Conservation (phyloP, 192 early-diverging fungal species). For the Umbelopsis ramanniana region DNA sequence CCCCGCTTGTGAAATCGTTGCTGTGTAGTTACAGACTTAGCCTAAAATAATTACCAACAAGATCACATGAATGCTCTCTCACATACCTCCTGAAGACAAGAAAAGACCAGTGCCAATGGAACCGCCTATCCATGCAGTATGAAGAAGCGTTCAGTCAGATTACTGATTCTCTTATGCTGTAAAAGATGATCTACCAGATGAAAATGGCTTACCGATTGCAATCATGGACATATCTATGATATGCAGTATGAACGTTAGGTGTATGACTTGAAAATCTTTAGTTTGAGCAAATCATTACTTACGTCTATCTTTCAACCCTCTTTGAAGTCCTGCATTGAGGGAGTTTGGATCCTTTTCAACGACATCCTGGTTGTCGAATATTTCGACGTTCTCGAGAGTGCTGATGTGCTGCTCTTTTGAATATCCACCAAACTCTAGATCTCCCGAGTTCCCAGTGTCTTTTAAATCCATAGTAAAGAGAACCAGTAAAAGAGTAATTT, state of each 20-base stretch:
- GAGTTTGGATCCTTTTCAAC: constrained; percentile 15
- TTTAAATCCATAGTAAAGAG: neutral
- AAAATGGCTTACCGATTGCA: constrained; percentile 6
- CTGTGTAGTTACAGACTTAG: neutral
- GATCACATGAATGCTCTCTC: neutral
- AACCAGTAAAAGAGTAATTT: no score
- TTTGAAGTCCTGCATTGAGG: constrained; percentile 13
- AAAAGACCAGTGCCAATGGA: constrained; percentile 50
- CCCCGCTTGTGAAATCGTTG: constrained; percentile 48
- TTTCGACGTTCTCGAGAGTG: neutral
- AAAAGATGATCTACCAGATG: neutral
- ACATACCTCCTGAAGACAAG: constrained; percentile 41
- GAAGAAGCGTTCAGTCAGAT: neutral
- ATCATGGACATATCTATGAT: constrained; percentile 23
- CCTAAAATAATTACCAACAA: neutral
- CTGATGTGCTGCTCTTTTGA: neutral
- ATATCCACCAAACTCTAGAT: neutral
- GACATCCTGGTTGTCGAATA: neutral
- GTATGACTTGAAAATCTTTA: neutral
- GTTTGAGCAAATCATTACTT: neutral
- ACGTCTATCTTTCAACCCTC: constrained; percentile 23
- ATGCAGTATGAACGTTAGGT: neutral
- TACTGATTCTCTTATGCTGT: neutral
- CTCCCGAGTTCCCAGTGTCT: neutral
- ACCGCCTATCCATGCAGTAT: constrained; percentile 33